phyloP scores from a whole-genome alignment of 306 rosid genomes.

The Glycine soja region DNA sequence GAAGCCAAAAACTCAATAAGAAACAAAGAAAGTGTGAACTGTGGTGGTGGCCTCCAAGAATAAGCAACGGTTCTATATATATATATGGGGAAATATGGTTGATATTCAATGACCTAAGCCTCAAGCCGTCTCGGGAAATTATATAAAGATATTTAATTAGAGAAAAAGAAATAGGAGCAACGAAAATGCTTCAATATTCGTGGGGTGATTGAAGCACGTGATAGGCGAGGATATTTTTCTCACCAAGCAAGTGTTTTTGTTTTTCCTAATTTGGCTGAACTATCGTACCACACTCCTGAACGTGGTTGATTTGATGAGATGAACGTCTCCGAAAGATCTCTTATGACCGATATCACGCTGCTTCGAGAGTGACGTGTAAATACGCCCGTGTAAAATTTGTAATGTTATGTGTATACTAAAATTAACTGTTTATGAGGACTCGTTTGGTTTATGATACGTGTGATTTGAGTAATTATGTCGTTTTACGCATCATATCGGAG shows the following conservation, averaged over 20 bases:
- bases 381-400: neutral
- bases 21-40: neutral
- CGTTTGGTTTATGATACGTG: neutral
- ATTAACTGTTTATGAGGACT: neutral
- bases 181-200: neutral
- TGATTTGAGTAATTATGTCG: neutral
- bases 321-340: conserved; percentile 44
- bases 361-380: conserved; percentile 24
- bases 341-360: conserved; percentile 41
- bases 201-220: conserved; percentile 70
- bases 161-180: neutral
- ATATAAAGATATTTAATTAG: neutral
- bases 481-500: neutral
- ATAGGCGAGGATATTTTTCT: conserved; percentile 57
- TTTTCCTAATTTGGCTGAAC: conserved; percentile 40
- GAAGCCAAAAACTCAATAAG: too few relatives aligned
- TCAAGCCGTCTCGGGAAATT: neutral
- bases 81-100: conserved; percentile 34
- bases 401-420: neutral
- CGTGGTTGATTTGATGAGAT: conserved; percentile 56
- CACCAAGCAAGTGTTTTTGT: neutral
- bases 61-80: conserved; percentile 30
- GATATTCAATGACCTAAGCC: conserved; percentile 33
- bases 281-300: conserved; percentile 30
- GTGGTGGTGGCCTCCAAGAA: neutral